Evolutionary conservation across 495 filamentous ascomycete species (phyloP).

Genomic region (Parathielavia appendiculata): DNA sequence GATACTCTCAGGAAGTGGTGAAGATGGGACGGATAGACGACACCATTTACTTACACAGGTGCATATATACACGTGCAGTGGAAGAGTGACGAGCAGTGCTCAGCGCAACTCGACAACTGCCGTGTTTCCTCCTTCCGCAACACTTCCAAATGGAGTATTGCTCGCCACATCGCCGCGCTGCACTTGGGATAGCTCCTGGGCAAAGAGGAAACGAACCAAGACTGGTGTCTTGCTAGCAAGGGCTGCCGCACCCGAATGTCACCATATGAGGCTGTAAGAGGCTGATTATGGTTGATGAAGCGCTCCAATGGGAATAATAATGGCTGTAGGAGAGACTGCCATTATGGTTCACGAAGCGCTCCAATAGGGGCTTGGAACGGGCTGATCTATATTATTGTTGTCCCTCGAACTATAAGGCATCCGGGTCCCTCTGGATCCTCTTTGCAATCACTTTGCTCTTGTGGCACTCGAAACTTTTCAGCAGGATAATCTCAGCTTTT

Average conservation of each 20-base stretch:
- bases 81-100: too few species aligned
- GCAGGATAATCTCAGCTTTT: too few species aligned
- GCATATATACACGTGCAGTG: neutral
- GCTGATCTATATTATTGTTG: too few species aligned
- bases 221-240: neutral
- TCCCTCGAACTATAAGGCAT: too few species aligned
- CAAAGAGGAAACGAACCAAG: neutral
- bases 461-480: too few species aligned
- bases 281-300: neutral
- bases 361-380: too few species aligned
- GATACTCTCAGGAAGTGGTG: neutral
- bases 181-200: neutral
- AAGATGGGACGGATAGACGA: neutral
- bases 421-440: too few species aligned
- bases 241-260: neutral
- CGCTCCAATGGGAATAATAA: too few species aligned
- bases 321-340: too few species aligned
- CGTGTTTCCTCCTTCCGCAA: neutral
- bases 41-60: neutral
- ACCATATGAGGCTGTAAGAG: neutral
- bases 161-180: neutral
- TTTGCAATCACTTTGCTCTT: too few species aligned
- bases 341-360: too few species aligned
- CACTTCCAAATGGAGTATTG: constrained; percentile 12
- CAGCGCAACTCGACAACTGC: too few species aligned